phyloP scores from a whole-genome alignment of 148 eudicot species.

The Rhododendron vialii region DNA sequence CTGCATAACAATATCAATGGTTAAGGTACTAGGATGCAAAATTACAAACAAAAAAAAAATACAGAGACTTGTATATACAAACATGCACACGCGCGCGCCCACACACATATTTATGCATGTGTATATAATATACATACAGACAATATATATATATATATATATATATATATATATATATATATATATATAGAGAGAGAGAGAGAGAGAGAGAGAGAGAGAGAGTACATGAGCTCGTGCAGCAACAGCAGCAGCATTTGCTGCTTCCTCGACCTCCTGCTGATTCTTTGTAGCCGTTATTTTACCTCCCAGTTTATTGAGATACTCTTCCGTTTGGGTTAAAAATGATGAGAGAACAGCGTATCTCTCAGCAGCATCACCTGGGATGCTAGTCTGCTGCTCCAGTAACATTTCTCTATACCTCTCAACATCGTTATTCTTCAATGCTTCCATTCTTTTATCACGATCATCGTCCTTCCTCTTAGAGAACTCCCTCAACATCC shows the following conservation, averaged over 20 bases:
- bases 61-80: neutral
- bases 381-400: slow-evolving; percentile 91
- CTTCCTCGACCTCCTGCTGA: slow-evolving; percentile 99
- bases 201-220: slow-evolving; percentile 11
- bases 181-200: neutral
- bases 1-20: neutral
- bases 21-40: neutral
- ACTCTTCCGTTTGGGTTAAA: slow-evolving; percentile 91
- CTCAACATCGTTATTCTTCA: slow-evolving; percentile 96
- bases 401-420: slow-evolving; percentile 94
- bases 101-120: neutral
- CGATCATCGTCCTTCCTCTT: slow-evolving; percentile 90
- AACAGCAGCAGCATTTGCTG: slow-evolving; percentile 76
- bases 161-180: neutral
- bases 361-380: slow-evolving; percentile 98
- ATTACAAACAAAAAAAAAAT: neutral
- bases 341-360: slow-evolving; percentile 90
- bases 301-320: slow-evolving; percentile 91
- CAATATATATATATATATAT: too few species aligned
- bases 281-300: slow-evolving; percentile 92
- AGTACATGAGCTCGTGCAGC: slow-evolving; percentile 87
- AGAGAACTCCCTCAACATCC: slow-evolving; percentile 93
- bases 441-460: slow-evolving; percentile 91
- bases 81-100: too few species aligned
- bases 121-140: neutral